Percentiles rank a stretch among this genome's conserved stretches.
phyloP scores from a whole-genome alignment of 179 eudicot genomes.

The Spinacia oleracea region DNA sequence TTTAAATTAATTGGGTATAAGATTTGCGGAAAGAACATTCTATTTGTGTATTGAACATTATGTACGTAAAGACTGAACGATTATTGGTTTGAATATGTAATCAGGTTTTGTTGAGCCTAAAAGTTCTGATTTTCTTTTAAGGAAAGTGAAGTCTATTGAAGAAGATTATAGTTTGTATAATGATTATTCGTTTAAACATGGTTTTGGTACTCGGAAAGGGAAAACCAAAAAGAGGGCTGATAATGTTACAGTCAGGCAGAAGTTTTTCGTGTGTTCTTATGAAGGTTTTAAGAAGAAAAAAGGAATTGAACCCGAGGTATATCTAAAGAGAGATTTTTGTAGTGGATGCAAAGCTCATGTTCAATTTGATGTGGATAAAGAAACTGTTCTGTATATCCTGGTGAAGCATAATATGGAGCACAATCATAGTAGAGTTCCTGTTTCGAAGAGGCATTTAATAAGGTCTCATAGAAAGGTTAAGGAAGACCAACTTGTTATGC shows the following conservation, averaged over 20 bases:
- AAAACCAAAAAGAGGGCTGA: neutral
- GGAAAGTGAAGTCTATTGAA: no score
- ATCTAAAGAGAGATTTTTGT: neutral
- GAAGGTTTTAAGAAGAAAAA: neutral
- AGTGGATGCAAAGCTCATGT: neutral
- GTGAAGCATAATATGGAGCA: neutral
- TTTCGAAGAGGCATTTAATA: neutral
- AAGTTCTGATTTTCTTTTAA: no score
- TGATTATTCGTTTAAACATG: neutral
- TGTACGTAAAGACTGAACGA: no score
- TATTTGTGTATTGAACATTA: no score
- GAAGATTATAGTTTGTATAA: neutral
- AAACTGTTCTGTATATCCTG: neutral
- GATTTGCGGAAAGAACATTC: no score
- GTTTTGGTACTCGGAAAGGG: neutral
- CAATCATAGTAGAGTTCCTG: neutral
- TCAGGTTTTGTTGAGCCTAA: no score
- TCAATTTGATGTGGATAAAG: neutral
- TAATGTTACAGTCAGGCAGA: neutral
- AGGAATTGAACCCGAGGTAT: no score
- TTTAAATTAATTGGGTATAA: no score
- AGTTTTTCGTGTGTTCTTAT: neutral
- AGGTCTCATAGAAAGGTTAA: neutral
- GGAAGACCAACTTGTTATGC: no score
- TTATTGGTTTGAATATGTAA: no score